These are phyloP conservation scores for Starmerella davenportii DNA, from an alignment of 805 yeast species.

Conservation along the genomic window DNA sequence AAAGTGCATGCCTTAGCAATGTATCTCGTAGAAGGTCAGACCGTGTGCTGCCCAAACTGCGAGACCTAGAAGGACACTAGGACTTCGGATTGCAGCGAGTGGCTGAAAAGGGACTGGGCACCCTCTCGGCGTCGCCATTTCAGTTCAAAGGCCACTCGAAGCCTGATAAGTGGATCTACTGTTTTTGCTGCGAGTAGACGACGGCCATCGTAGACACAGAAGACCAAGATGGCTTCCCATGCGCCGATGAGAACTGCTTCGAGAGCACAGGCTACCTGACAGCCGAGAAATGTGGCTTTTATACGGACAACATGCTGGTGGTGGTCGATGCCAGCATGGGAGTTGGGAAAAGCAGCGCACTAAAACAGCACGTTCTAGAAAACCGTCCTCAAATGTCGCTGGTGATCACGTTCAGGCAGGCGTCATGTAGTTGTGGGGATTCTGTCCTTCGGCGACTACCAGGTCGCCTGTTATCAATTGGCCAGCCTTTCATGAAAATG, in stretches of 20 bases:
- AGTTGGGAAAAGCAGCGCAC: background rate
- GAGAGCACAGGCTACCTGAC: background rate
- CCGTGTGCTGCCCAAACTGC: background rate
- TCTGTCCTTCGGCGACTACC: background rate
- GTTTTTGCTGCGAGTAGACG: background rate
- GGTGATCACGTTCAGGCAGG: background rate
- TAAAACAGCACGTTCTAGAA: background rate
- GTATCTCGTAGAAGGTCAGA: background rate
- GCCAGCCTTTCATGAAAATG: background rate
- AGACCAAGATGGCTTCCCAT: background rate
- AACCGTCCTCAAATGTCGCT: background rate
- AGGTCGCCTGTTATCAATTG: background rate
- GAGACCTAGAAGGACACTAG: background rate
- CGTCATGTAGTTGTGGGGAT: background rate
- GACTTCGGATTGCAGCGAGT: background rate
- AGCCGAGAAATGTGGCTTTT: background rate
- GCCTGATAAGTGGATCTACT: background rate
- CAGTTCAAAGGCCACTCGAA: background rate
- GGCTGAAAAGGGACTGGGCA: background rate
- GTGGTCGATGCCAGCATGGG: background rate
- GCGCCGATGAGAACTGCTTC: too few species aligned
- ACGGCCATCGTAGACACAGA: background rate
- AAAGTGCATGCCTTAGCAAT: too few species aligned
- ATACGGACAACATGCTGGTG: background rate
- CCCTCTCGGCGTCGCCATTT: background rate